These are phyloP conservation scores for Zea luxurians DNA, from an alignment of 176 grass and related monocot species.

Conservation along the genomic window DNA sequence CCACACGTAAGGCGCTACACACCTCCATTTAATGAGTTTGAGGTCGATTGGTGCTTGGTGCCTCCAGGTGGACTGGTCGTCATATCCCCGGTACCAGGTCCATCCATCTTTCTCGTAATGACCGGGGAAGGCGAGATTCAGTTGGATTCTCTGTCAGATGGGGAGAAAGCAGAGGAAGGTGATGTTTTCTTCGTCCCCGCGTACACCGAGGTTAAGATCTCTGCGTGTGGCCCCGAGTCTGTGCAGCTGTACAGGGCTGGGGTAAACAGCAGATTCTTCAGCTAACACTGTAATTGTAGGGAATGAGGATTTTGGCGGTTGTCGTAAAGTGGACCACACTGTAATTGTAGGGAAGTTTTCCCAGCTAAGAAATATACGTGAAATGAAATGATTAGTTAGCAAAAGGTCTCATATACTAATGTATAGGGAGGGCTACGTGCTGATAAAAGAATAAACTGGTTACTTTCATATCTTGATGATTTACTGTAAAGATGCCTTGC, in stretches of 20 bases:
- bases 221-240: constrained; percentile 29
- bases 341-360: not conserved
- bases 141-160: constrained; percentile 16
- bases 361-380: not conserved
- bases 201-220: constrained; percentile 57
- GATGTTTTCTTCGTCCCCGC: constrained; percentile 74
- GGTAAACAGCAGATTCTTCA: constrained; percentile 76
- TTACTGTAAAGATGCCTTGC: constrained; percentile 18
- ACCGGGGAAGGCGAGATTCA: constrained; percentile 53
- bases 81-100: constrained; percentile 56
- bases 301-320: not conserved
- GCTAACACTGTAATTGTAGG: constrained; percentile 29
- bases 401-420: constrained; percentile 20
- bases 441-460: constrained; percentile 33
- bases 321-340: not conserved
- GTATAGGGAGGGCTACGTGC: constrained; percentile 33
- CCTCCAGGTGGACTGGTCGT: constrained; percentile 42
- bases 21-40: constrained; percentile 84
- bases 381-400: constrained; percentile 35
- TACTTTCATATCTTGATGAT: constrained; percentile 20
- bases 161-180: constrained; percentile 54
- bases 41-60: constrained; percentile 62
- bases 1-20: constrained; percentile 65
- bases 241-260: constrained; percentile 72
- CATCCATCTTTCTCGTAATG: constrained; percentile 77